These are phyloP conservation scores for Trichoderma sp. DNA, from an alignment of 2,329 filamentous ascomycete species.

Conservation along the genomic window DNA sequence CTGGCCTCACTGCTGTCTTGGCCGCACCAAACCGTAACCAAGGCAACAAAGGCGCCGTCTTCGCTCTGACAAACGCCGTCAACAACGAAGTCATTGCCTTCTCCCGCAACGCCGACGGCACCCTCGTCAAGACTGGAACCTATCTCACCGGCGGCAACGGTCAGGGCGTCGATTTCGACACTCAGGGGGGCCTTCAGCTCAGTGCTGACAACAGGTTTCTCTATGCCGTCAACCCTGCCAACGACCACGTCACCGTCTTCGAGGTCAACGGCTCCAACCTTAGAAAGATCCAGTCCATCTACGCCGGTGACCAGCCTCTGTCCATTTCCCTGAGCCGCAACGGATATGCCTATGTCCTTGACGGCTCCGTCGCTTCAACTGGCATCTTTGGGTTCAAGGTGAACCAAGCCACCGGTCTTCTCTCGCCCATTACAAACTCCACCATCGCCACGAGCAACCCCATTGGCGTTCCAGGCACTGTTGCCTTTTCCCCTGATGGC, in stretches of 20 bases:
- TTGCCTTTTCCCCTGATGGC: conserved; percentile 23
- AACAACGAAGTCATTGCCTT: conserved; percentile 23
- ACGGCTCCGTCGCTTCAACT: conserved; percentile 24
- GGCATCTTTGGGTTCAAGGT: conserved; percentile 26
- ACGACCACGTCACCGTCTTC: conserved; percentile 24
- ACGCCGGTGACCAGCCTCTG: conserved; percentile 25
- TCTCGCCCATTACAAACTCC: conserved; percentile 23
- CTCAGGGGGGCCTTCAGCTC: conserved; percentile 70
- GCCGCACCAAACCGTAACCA: neutral
- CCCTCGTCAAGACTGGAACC: conserved; percentile 17
- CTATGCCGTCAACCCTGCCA: conserved; percentile 24
- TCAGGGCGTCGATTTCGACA: conserved; percentile 73
- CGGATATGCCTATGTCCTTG: conserved; percentile 23
- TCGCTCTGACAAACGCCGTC: conserved; percentile 24
- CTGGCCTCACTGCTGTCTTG: neutral
- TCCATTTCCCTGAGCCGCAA: conserved; percentile 24
- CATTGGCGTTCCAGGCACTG: conserved; percentile 24
- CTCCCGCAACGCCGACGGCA: conserved; percentile 20
- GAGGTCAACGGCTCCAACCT: conserved; percentile 21
- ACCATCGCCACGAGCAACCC: conserved; percentile 25
- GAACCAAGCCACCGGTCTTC: conserved; percentile 15
- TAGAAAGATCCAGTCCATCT: conserved; percentile 23
- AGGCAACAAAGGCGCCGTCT: conserved; percentile 23
- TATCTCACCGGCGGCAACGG: conserved; percentile 25
- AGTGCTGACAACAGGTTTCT: conserved; percentile 22